These are phyloP conservation scores for Rhexocercosporidium sp. DNA, from an alignment of 2,329 filamentous ascomycete genomes.

Conservation along the genomic window DNA sequence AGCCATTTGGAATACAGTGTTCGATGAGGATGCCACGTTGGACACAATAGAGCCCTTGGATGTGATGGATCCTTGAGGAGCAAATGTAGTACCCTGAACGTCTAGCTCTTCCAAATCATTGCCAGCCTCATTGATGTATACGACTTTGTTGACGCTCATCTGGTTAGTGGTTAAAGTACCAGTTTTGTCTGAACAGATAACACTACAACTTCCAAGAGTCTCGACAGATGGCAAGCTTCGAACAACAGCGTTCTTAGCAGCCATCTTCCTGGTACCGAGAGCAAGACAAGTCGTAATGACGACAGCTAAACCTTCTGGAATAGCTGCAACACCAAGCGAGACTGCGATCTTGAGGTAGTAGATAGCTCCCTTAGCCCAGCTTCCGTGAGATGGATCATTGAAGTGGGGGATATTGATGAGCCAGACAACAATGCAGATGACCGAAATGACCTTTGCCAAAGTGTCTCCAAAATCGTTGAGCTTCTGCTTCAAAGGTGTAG, in stretches of 20 bases:
- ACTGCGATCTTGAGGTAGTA: constrained; percentile 99
- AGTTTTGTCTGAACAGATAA: constrained; percentile 99
- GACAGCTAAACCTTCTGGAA: constrained; percentile 95
- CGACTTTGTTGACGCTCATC: constrained; percentile 96
- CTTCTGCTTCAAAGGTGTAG: constrained; percentile 97
- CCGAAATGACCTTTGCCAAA: constrained; percentile 96
- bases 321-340: constrained; percentile 95
- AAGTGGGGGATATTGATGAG: constrained; percentile 98
- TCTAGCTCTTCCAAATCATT: constrained; percentile 82
- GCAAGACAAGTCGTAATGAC: constrained; percentile 99
- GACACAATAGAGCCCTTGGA: constrained; percentile 70
- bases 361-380: constrained; percentile 95
- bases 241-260: constrained; percentile 96
- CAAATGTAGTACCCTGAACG: constrained; percentile 91
- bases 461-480: constrained; percentile 97
- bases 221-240: constrained; percentile 96
- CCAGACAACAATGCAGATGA: constrained; percentile 96
- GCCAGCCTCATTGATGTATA: constrained; percentile 78
- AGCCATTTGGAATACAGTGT: constrained; percentile 79
- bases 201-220: constrained; percentile 97
- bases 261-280: constrained; percentile 97
- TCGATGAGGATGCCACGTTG: constrained; percentile 72
- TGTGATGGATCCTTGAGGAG: constrained; percentile 77
- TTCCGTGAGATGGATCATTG: constrained; percentile 90
- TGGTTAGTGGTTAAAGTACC: constrained; percentile 98